These are phyloP conservation scores for Naganishia sp. DNA, from an alignment of 1,284 basidiomycete species.

Conservation along the genomic window DNA sequence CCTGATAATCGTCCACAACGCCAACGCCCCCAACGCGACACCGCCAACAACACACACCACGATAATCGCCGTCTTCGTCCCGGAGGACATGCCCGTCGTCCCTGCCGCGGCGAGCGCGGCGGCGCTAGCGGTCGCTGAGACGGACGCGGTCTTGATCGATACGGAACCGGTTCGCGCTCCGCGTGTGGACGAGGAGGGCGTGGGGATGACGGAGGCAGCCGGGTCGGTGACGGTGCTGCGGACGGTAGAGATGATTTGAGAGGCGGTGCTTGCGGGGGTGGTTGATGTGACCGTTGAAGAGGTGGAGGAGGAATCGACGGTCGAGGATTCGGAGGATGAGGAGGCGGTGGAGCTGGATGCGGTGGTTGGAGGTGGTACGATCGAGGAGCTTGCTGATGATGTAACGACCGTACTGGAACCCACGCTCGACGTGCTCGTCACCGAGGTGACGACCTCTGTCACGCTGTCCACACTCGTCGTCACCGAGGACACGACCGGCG, in stretches of 20 bases:
- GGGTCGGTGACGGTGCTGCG: slow-evolving; percentile 25
- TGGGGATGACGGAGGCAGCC: background rate
- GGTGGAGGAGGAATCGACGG: slow-evolving; percentile 9
- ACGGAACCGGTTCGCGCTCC: slow-evolving; percentile 8
- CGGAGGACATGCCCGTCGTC: slow-evolving; percentile 38
- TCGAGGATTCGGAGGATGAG: slow-evolving; percentile 7
- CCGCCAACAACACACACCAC: slow-evolving; percentile 67
- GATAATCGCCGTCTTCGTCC: slow-evolving; percentile 61
- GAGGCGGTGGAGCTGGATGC: slow-evolving; percentile 8
- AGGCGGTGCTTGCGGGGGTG: slow-evolving; percentile 14
- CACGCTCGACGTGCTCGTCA: background rate
- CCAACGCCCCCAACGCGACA: slow-evolving; percentile 64
- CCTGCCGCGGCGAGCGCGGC: slow-evolving; percentile 23
- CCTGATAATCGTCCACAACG: slow-evolving; percentile 80
- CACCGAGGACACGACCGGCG: background rate
- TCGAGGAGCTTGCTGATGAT: slow-evolving; percentile 11
- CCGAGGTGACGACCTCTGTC: background rate
- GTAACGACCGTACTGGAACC: background rate
- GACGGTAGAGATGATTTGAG: slow-evolving; percentile 29
- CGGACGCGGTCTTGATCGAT: slow-evolving; percentile 10
- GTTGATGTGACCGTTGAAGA: slow-evolving; percentile 5
- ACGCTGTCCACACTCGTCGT: background rate
- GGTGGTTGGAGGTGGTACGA: background rate
- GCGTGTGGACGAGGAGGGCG: slow-evolving; percentile 7
- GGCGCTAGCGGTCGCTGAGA: slow-evolving; percentile 16